Base-by-base conservation (phyloP, 2,329 filamentous ascomycete species). In the Trichoderma koningiopsis region DNA sequence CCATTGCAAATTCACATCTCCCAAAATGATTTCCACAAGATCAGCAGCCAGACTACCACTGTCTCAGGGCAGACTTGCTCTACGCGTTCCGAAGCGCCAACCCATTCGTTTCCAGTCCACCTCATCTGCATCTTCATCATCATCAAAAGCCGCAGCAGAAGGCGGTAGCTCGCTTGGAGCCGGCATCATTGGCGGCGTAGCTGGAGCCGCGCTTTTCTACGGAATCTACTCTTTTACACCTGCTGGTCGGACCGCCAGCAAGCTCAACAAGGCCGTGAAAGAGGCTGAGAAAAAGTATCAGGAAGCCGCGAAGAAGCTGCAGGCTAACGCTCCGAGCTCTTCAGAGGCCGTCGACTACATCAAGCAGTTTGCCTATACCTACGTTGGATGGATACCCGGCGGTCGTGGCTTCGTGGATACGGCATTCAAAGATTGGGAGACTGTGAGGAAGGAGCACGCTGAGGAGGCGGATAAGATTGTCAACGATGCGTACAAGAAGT, bases 311-410 rank as follows among this genome's bases (percentile, higher is more conserved):
- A 81, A 88, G 72, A 88, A 88, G 76, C 81, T 91, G 6, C 86
- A 89, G 72, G 80, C 89, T 68, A 83, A 85, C 57, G 87, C 90
- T 0, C 91, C 91, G 0, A 85, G 88, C 70, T 84, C 89, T 16
- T 90, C 91, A 71, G 85, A 92, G 77, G 90, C 91, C 1, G 81
- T 92, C 49, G 79, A 85, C 70, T 89, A 86, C 81, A 85, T 94
- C 70, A 88, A 88, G 74, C 82, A 88, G 69, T 88, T 89, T 14
- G 87, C 88, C 33, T 88, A 88, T 76, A 88, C 88, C 29, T 94
- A 94, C 75, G 89, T 90, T 2, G 83, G 82, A 3, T 92, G 90
- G 83, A 86, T 94, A 35, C 92, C 92, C 0, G 92, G 92, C 14
- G 91, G 89, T 2, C 86, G 86, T 35, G 80, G 83, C 58, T 92